Conservation (phyloP, 306 rosid genomes). For the Ormosia emarginata region DNA sequence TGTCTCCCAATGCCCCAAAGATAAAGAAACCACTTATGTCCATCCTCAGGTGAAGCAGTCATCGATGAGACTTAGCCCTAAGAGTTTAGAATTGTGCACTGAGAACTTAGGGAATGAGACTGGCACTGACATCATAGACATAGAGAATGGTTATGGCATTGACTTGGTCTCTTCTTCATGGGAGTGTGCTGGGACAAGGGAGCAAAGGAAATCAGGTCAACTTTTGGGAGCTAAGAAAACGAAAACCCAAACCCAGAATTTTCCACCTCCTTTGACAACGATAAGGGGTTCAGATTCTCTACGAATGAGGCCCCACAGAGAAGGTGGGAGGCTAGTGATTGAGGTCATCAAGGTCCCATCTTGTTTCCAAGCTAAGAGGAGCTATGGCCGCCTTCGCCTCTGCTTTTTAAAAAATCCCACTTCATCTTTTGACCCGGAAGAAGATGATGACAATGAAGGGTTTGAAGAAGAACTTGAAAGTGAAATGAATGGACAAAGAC, state of each 20-base stretch:
- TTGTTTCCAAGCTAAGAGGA: conserved; percentile 63
- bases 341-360: conserved; percentile 48
- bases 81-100: conserved; percentile 75
- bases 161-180: conserved; percentile 25
- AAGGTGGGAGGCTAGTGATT: conserved; percentile 71
- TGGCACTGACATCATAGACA: conserved; percentile 50
- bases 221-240: conserved; percentile 32
- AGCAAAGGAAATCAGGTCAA: conserved; percentile 18
- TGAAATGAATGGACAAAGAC: conserved; percentile 13
- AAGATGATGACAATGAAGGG: neutral
- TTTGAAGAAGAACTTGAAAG: conserved; percentile 12
- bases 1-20: neutral
- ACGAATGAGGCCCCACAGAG: conserved; percentile 59
- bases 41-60: conserved; percentile 46
- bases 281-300: conserved; percentile 61
- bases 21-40: conserved; percentile 38
- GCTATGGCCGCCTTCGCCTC: conserved; percentile 79
- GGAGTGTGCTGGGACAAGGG: neutral
- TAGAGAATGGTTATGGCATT: conserved; percentile 33
- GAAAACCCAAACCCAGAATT: conserved; percentile 15
- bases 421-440: conserved; percentile 18
- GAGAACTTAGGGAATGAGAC: conserved; percentile 90
- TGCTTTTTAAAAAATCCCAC: conserved; percentile 27
- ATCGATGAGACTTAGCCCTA: conserved; percentile 42
- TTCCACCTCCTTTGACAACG: conserved; percentile 93